A percentile compares a stretch with the other conserved stretches of the same genome.
These are phyloP conservation scores for Delphinella strobiligena DNA, from an alignment of 2,329 filamentous ascomycete species.

Conservation along the genomic window DNA sequence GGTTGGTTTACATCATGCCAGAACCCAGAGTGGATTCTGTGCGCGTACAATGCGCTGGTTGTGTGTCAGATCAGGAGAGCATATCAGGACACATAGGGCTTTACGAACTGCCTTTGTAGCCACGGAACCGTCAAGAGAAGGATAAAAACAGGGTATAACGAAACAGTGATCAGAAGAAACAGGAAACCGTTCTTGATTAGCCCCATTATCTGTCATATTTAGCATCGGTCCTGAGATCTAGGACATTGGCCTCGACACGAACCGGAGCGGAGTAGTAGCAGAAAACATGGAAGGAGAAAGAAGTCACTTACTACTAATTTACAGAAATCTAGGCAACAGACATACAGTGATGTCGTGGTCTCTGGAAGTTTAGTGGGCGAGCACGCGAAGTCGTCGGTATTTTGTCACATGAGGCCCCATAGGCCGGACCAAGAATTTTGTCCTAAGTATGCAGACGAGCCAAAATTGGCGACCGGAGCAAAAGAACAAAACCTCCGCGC, in stretches of 20 bases:
- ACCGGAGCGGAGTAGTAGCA: background rate
- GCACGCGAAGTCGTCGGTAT: no score
- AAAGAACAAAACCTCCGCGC: conserved; percentile 1
- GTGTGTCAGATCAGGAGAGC: conserved; percentile 3
- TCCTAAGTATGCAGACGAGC: background rate
- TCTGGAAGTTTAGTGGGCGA: conserved; percentile 1
- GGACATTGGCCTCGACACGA: no score
- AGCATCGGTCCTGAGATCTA: background rate
- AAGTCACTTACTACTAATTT: background rate
- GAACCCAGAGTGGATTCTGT: conserved; percentile 63
- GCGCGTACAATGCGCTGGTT: conserved; percentile 65
- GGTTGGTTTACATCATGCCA: conserved; percentile 65
- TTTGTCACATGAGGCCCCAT: background rate
- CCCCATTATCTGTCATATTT: conserved; percentile 2
- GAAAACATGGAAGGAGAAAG: background rate
- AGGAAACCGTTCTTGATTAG: conserved; percentile 22
- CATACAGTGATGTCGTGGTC: conserved; percentile 2
- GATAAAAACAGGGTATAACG: conserved; percentile 56
- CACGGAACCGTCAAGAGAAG: conserved; percentile 52
- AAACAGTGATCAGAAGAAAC: conserved; percentile 39
- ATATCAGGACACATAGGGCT: background rate
- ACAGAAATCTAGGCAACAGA: background rate
- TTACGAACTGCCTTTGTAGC: conserved; percentile 67
- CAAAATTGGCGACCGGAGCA: no score
- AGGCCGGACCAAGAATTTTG: conserved; percentile 3